These are phyloP conservation scores for Populus hybrid DNA, from an alignment of 441 rosid genomes.

Conservation along the genomic window DNA sequence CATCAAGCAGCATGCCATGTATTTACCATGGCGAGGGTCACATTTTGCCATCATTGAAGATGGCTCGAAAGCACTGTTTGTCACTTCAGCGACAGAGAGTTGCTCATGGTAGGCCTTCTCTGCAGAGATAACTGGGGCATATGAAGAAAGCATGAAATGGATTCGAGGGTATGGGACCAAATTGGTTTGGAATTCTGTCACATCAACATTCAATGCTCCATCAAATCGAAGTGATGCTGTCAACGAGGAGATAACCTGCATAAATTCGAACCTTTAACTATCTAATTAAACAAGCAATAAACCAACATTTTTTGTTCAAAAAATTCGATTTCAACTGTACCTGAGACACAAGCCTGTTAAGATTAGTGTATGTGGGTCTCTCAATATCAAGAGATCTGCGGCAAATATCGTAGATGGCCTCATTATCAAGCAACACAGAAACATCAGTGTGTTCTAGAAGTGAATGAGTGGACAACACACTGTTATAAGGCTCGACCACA, in stretches of 20 bases:
- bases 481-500: slow-evolving; percentile 34
- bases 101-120: slow-evolving; percentile 71
- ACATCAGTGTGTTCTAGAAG: slow-evolving; percentile 42
- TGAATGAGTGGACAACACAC: slow-evolving; percentile 33
- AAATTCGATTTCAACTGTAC: slow-evolving; percentile 16
- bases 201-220: slow-evolving; percentile 77
- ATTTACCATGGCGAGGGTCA: slow-evolving; percentile 78
- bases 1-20: slow-evolving; percentile 83
- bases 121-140: slow-evolving; percentile 73
- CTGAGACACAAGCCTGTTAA: slow-evolving; percentile 74
- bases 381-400: slow-evolving; percentile 72
- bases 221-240: slow-evolving; percentile 73
- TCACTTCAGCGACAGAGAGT: slow-evolving; percentile 54
- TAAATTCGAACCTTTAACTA: background rate
- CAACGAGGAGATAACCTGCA: slow-evolving; percentile 66
- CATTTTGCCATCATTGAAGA: slow-evolving; percentile 71
- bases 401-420: slow-evolving; percentile 49
- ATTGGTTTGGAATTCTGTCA: slow-evolving; percentile 79
- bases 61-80: slow-evolving; percentile 63
- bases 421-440: slow-evolving; percentile 44
- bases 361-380: slow-evolving; percentile 74
- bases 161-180: slow-evolving; percentile 81
- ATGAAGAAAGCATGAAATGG: slow-evolving; percentile 81
- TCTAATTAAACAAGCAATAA: background rate
- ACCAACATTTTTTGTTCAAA: background rate